Evolutionary conservation across 116 monocot genomes (phyloP).

Genomic region (Dioscorea cayenensis): DNA sequence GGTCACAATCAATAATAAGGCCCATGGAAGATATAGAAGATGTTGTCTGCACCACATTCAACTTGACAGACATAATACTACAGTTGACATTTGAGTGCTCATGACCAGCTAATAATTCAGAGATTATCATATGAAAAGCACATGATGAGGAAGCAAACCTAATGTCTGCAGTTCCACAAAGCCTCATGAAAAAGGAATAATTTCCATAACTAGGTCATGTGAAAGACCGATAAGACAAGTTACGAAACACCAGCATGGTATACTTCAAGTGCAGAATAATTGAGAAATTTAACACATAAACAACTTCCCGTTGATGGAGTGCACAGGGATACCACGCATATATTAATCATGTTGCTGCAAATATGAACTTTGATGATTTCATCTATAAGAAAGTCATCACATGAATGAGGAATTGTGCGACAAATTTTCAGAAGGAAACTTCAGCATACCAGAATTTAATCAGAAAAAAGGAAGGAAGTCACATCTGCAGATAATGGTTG

Average conservation of each 20-base stretch:
- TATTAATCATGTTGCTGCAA: constrained; percentile 24
- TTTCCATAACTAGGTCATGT: constrained; percentile 12
- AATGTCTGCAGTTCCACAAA: constrained; percentile 22
- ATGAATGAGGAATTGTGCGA: constrained; percentile 36
- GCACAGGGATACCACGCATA: constrained; percentile 18
- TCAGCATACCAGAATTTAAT: constrained; percentile 25
- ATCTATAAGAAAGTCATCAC: constrained; percentile 25
- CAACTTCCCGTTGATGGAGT: constrained; percentile 7
- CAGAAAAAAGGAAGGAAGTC: constrained; percentile 31
- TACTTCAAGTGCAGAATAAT: constrained; percentile 26
- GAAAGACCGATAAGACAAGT: constrained; percentile 10
- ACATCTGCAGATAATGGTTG: constrained; percentile 33
- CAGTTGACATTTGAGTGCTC: neutral
- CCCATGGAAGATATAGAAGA: constrained; percentile 7
- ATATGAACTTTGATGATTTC: constrained; percentile 22
- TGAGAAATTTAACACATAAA: constrained; percentile 5
- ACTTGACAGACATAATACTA: constrained; percentile 13
- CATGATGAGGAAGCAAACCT: constrained; percentile 19
- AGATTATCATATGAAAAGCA: constrained; percentile 8
- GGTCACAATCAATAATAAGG: neutral
- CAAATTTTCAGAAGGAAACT: constrained; percentile 40
- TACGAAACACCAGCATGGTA: constrained; percentile 21
- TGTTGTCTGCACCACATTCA: constrained; percentile 7
- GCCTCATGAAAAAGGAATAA: constrained; percentile 18
- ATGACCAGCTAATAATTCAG: constrained; percentile 19